Conservation (phyloP, 73 alveolate genomes). For the Symbiodinium pilosum region DNA sequence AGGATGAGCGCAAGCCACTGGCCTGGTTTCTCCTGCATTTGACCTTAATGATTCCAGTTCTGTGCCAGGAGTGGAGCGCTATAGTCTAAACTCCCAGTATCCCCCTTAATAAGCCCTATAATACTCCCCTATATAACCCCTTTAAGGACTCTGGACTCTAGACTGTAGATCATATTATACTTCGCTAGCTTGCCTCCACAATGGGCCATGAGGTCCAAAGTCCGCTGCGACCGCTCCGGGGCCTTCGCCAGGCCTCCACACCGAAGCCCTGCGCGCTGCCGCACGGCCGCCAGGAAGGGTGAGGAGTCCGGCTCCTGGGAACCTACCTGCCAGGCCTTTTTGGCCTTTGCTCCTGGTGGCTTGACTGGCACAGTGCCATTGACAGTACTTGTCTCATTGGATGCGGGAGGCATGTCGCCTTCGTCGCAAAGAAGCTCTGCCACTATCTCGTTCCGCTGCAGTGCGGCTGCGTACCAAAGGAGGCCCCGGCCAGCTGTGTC, state of each 20-base stretch:
- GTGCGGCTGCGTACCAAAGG: constrained; percentile 52
- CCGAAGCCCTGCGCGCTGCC: background rate
- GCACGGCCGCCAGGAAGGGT: constrained; percentile 9
- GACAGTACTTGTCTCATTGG: background rate
- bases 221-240: background rate
- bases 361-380: background rate
- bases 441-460: constrained; percentile 18
- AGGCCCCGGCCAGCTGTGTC: constrained; percentile 51
- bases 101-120: background rate
- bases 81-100: no score
- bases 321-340: background rate
- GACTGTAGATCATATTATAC: no score
- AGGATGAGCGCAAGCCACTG: no score
- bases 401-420: background rate
- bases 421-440: constrained; percentile 21
- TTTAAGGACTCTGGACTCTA: no score
- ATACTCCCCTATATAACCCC: background rate
- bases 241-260: background rate
- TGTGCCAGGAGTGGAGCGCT: no score
- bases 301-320: background rate
- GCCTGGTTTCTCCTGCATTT: no score
- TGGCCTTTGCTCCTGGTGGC: background rate
- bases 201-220: background rate
- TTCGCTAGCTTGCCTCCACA: no score
- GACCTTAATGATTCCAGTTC: no score